These are phyloP conservation scores for Diaporthe sp. DNA, from an alignment of 2,329 filamentous ascomycete species.

Conservation along the genomic window DNA sequence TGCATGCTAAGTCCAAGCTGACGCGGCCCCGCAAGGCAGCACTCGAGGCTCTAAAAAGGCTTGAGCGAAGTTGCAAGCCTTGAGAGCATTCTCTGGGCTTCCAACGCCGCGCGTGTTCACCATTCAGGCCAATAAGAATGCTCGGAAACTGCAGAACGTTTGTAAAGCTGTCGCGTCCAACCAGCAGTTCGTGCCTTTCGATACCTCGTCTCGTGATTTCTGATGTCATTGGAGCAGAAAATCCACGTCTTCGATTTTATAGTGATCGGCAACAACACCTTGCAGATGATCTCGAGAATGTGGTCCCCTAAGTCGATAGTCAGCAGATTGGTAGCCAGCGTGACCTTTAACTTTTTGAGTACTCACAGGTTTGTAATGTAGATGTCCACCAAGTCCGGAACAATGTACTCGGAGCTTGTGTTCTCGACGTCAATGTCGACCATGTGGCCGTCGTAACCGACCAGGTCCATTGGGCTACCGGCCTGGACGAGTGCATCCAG, in stretches of 20 bases:
- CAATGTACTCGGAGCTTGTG: slow-evolving; percentile 85
- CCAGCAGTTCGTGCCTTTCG: background rate
- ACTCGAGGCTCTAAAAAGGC: slow-evolving; percentile 10
- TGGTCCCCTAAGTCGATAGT: slow-evolving; percentile 41
- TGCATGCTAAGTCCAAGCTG: slow-evolving; percentile 32
- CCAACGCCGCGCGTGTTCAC: slow-evolving; percentile 22
- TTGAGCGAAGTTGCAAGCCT: background rate
- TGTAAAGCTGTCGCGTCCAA: background rate
- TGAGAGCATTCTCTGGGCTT: background rate
- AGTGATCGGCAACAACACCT: slow-evolving; percentile 43
- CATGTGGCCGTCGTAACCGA: slow-evolving; percentile 82
- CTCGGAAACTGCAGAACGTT: background rate
- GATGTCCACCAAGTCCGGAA: slow-evolving; percentile 78
- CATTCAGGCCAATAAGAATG: slow-evolving; percentile 6
- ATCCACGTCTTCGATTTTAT: slow-evolving; percentile 70
- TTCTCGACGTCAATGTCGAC: slow-evolving; percentile 84
- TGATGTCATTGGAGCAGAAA: slow-evolving; percentile 58
- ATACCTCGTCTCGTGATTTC: slow-evolving; percentile 33
- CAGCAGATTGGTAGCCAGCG: background rate
- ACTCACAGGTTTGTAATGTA: slow-evolving; percentile 88
- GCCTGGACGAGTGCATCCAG: slow-evolving; percentile 86
- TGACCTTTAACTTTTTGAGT: too few species aligned
- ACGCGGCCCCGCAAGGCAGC: slow-evolving; percentile 37
- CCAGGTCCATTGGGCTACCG: slow-evolving; percentile 81
- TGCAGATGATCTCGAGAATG: slow-evolving; percentile 44